phyloP scores from a whole-genome alignment of 2,329 filamentous ascomycete species.

The Graphilbum sp. region DNA sequence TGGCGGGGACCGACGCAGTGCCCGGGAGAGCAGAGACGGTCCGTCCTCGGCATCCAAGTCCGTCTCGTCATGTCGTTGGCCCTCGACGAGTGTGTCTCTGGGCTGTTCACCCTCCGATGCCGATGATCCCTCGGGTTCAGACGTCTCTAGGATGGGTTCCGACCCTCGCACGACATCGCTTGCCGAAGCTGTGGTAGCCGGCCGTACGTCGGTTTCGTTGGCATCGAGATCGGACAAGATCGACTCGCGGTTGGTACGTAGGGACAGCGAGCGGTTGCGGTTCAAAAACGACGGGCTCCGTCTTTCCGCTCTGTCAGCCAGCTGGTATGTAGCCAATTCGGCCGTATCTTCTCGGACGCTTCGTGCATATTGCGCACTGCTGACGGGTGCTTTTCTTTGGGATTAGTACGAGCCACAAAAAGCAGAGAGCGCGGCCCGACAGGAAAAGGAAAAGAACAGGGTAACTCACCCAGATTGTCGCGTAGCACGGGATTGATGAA shows the following conservation, averaged over 20 bases:
- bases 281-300: slow-evolving; percentile 29
- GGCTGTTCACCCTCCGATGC: not conserved
- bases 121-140: slow-evolving; percentile 2
- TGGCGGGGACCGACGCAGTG: slow-evolving; percentile 7
- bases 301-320: slow-evolving; percentile 42
- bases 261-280: slow-evolving; percentile 19
- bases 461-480: slow-evolving; percentile 36
- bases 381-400: slow-evolving; percentile 29
- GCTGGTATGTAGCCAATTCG: slow-evolving; percentile 67
- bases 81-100: not conserved
- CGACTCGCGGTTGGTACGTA: slow-evolving; percentile 9
- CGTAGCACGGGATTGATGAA: slow-evolving; percentile 52
- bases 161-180: slow-evolving; percentile 15
- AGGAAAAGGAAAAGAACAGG: slow-evolving; percentile 1
- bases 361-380: slow-evolving; percentile 58
- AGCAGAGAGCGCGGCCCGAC: not conserved
- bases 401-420: not conserved
- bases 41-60: slow-evolving; percentile 1
- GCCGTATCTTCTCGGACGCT: slow-evolving; percentile 76
- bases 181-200: slow-evolving; percentile 1
- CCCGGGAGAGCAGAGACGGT: slow-evolving; percentile 8
- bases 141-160: slow-evolving; percentile 41
- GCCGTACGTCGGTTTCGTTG: slow-evolving; percentile 5
- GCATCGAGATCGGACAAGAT: slow-evolving; percentile 14
- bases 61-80: not conserved